Percentiles rank a stretch among this genome's conserved stretches.
Evolutionary conservation across 1,284 basidiomycete species (phyloP).

Genomic region (Austroboletus rostrupii): DNA sequence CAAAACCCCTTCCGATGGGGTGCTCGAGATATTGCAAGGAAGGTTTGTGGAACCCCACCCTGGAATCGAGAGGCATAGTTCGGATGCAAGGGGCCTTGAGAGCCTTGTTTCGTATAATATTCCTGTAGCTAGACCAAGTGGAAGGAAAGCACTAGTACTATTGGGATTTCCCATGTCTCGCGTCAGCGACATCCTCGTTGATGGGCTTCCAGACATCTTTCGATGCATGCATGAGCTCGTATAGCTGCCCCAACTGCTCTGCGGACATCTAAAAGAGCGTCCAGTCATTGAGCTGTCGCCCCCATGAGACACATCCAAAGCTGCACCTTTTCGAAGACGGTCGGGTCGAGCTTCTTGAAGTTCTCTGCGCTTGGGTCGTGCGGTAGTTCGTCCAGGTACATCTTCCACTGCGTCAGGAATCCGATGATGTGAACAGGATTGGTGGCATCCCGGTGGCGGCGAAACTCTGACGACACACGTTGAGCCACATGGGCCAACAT

Average conservation of each 20-base stretch:
- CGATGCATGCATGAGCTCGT: constrained; percentile 88
- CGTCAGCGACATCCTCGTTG: constrained; percentile 5
- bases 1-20: too few relatives aligned
- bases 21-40: too few relatives aligned
- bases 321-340: constrained; percentile 73
- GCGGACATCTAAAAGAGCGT: constrained; percentile 63
- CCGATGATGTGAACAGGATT: constrained; percentile 90
- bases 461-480: constrained; percentile 61
- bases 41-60: too few relatives aligned
- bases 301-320: not conserved
- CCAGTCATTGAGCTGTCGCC: not conserved
- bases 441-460: constrained; percentile 70
- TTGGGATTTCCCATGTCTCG: constrained; percentile 15
- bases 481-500: constrained; percentile 1
- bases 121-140: constrained; percentile 6
- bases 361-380: constrained; percentile 33
- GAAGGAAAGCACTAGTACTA: constrained; percentile 2
- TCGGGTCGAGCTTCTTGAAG: constrained; percentile 72
- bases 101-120: too few relatives aligned
- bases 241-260: constrained; percentile 89
- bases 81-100: too few relatives aligned
- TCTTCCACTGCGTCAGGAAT: constrained; percentile 90
- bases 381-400: constrained; percentile 77
- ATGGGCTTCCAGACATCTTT: constrained; percentile 79
- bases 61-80: too few relatives aligned